phyloP scores from a whole-genome alignment of 495 filamentous ascomycete species.

The Xanthoparmelia taractica region DNA sequence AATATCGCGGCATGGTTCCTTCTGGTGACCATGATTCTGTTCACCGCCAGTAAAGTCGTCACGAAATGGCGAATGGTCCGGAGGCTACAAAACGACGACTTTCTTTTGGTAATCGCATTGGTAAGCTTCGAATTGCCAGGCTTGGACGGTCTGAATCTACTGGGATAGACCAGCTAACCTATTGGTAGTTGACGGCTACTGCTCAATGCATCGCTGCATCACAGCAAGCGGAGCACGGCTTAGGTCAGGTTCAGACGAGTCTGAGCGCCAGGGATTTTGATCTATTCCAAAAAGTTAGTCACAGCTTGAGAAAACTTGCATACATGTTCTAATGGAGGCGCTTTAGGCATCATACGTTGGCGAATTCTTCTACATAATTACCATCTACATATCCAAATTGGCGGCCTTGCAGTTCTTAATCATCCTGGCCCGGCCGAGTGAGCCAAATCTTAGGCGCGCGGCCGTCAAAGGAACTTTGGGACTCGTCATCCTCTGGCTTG shows the following conservation, averaged over 20 bases:
- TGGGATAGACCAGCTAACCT: no score
- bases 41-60: background rate
- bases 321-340: background rate
- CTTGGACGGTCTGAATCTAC: no score
- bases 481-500: background rate
- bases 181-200: background rate
- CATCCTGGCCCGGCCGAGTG: background rate
- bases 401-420: conserved; percentile 7
- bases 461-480: background rate
- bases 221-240: background rate
- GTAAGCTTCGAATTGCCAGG: background rate
- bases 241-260: background rate
- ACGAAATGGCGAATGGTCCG: conserved; percentile 2
- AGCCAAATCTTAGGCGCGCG: background rate
- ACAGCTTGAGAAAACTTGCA: background rate
- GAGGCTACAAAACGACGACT: background rate
- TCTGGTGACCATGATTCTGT: background rate
- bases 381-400: background rate
- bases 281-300: background rate
- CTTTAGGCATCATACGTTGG: background rate
- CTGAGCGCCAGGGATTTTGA: background rate
- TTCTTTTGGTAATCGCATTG: background rate
- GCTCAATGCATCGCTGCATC: background rate
- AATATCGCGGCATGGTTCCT: background rate
- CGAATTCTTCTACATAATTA: conserved; percentile 1